Percentiles rank a stretch among this genome's conserved stretches.
These are phyloP conservation scores for Cyclospora cayetanensis DNA, from an alignment of 169 alveolate genomes.

Conservation along the genomic window DNA sequence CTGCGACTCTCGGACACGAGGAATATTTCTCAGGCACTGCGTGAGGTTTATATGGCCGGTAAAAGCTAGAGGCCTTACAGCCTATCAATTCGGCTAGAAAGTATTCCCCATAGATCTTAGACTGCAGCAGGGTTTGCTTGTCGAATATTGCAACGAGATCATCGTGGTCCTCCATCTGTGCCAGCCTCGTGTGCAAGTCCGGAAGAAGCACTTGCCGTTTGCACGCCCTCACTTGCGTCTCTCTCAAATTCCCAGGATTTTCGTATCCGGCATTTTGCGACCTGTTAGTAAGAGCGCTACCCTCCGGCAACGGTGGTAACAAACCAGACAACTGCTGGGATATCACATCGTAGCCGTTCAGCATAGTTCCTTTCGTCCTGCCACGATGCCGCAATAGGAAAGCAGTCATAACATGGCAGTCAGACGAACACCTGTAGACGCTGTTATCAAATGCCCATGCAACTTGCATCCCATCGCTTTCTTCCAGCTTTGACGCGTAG, in stretches of 20 bases:
- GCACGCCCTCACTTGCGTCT: not conserved
- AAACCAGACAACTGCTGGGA: not conserved
- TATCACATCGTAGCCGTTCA: no score
- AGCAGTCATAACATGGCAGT: no score
- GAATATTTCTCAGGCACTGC: no score
- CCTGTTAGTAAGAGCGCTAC: not conserved
- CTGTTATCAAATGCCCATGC: no score
- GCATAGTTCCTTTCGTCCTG: no score
- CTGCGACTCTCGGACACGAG: no score
- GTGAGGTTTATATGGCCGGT: no score
- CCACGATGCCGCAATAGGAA: no score
- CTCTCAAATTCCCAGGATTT: not conserved
- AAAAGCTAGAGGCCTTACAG: no score
- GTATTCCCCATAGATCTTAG: constrained; percentile 50
- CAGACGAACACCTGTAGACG: no score
- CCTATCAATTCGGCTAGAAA: constrained; percentile 56
- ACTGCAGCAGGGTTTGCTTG: constrained; percentile 7
- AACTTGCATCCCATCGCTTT: no score
- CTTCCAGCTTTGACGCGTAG: no score
- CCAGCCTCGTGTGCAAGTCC: constrained; percentile 8
- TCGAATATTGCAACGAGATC: constrained; percentile 10
- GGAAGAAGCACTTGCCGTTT: not conserved
- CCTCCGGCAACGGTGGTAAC: not conserved
- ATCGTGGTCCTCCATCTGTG: constrained; percentile 38
- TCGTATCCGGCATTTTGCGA: not conserved